Conservation (phyloP, 2,329 filamentous ascomycete species). For the Monilinia laxa region DNA sequence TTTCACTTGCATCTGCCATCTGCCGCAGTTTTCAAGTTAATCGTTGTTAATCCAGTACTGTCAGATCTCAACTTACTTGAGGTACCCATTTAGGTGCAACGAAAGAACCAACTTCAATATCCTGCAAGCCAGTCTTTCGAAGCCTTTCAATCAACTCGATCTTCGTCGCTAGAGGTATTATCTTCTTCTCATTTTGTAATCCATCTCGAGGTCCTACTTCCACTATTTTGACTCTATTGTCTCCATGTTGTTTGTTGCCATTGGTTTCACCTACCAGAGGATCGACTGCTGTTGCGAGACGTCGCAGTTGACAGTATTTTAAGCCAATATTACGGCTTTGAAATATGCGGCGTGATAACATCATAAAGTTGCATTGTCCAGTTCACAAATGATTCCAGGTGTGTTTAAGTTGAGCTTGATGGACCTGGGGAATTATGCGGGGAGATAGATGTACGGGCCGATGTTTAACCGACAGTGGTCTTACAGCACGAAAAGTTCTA, state of each 20-base stretch:
- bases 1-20: constrained; percentile 78
- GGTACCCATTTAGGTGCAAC: constrained; percentile 84
- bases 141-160: constrained; percentile 72
- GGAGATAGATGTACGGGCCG: constrained; percentile 2
- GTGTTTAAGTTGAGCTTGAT: constrained; percentile 5
- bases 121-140: constrained; percentile 64
- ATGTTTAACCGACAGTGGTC: background rate
- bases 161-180: constrained; percentile 70
- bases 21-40: constrained; percentile 39
- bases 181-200: constrained; percentile 79
- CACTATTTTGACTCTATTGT: constrained; percentile 59
- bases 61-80: constrained; percentile 53
- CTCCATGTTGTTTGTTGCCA: constrained; percentile 30
- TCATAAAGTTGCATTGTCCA: constrained; percentile 17
- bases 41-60: background rate
- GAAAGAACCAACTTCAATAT: constrained; percentile 80
- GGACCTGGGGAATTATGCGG: constrained; percentile 18
- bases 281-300: constrained; percentile 32
- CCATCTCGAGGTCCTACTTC: constrained; percentile 85
- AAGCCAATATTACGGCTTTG: background rate
- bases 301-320: constrained; percentile 28
- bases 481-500: no score
- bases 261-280: constrained; percentile 17
- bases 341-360: constrained; percentile 21
- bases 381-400: background rate